phyloP scores from a whole-genome alignment of 108 stramenopile species.

The Parmales sp. region DNA sequence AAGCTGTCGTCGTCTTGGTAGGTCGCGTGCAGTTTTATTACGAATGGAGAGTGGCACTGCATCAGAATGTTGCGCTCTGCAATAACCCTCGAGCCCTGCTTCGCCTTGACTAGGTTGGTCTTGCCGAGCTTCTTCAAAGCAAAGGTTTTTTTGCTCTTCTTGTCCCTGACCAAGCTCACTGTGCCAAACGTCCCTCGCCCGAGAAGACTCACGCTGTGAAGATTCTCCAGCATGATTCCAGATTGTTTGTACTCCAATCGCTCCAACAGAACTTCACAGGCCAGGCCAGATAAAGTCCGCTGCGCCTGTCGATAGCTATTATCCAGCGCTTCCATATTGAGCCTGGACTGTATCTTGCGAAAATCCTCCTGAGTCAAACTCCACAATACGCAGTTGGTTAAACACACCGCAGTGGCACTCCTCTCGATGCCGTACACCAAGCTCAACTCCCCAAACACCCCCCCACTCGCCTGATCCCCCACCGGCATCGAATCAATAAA shows the following conservation, averaged over 20 bases:
- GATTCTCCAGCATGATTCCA: background rate
- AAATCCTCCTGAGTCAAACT: background rate
- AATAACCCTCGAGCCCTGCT: background rate
- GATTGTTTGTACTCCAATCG: background rate
- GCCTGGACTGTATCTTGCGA: background rate
- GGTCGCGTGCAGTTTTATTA: background rate
- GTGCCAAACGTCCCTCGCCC: background rate
- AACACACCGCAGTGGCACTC: background rate
- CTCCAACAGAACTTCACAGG: background rate
- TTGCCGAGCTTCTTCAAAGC: conserved; percentile 7
- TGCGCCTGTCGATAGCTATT: conserved; percentile 6
- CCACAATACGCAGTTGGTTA: conserved; percentile 9
- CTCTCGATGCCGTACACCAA: conserved; percentile 11
- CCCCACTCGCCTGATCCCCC: background rate
- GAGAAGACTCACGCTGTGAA: background rate
- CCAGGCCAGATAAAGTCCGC: background rate
- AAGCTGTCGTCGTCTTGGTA: background rate
- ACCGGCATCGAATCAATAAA: background rate
- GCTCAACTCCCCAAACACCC: conserved; percentile 13
- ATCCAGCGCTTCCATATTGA: conserved; percentile 4
- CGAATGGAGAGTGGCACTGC: background rate
- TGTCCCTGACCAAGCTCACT: background rate
- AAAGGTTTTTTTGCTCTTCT: background rate
- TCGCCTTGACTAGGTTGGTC: conserved; percentile 1
- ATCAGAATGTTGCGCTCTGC: background rate